Base-by-base conservation (phyloP, 1,139 yeast species). In the Kodamaea sp. region DNA sequence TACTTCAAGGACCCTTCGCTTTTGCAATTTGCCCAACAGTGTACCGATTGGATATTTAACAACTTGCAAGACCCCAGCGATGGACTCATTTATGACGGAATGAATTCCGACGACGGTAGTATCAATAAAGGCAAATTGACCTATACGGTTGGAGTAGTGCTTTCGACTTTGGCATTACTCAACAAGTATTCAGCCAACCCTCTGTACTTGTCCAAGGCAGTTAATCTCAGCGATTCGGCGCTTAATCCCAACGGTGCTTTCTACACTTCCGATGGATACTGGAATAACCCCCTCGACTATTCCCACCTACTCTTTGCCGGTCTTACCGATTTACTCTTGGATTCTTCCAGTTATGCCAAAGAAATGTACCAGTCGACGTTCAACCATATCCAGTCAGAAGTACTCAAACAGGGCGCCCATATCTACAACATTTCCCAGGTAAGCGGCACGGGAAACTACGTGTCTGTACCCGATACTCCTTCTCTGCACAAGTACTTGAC, bases 331-430 rank as follows among this genome's bases (percentile, higher is more conserved):
- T 30, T 43, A 9, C 26, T 42, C 18, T 26, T 35, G 7, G 13
- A 30, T n/a, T 25, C 32, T 10, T 33, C 32, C 4, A 18, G 25
- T 10, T 26, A 20, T 15, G 37, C 40, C 15, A 24, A 37, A 35
- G 20, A 29, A 24, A 14, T 11, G 15, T 19, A 29, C 26, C 28
- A 10, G 32, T 39, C 8, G 39, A 41, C 11, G 2, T 32, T 25
- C 32, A 39, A 12, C 11, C 37, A 38, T 13, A 51, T 48, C 31
- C 39, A 32, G 16, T 8, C 30, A 2, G 61, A 56, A 31, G 43
- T 60, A 1, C 24, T 29, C 4, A 47, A 47, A 26, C 61, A 63
- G 37, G 61, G 51, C 7, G 31, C 32, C 8, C 55, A 42, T 34
- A 42, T 61, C 18, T 46, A 38, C 30, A 26, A 47, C 10, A 51